Base-by-base conservation (phyloP, 169 alveolate genomes). In the Plasmodium reichenowi region DNA sequence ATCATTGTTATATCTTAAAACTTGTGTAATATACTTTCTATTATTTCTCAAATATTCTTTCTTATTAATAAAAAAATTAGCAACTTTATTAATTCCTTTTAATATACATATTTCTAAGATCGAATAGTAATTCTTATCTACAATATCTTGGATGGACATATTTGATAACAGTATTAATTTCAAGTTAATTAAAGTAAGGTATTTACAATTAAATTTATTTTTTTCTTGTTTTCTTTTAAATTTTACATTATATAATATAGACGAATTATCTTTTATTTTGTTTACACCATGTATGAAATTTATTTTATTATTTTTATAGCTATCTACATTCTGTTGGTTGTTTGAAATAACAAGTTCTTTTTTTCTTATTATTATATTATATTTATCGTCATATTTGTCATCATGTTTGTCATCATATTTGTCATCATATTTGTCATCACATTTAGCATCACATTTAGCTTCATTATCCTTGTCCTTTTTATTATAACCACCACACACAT, bases 11-110 rank as follows among this genome's bases (percentile, higher is more conserved):
- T 20, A 29, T 47, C 54, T 67, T 71, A 78, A 50, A 9, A 78
- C 47, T 17, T 58, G 22, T n/a, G 50, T 78, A 5, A 78, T 78
- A 22, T 78, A 78, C 67, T 59, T 64, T 71, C 50, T 78, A 26
- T 78, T 78, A 59, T 58, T 78, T 2, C 24, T 43, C 4, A 3
- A 13, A 58, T 78, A 78, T 13, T 52, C 52, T 10, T 20, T 15
- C 32, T 66, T 78, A 76, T 26, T 78, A 22, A 78, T 78, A 59
- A 78, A 78, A 78, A 78, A 78, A 45, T 78, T 78, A 3, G 89
- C 48, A 17, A 78, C 48, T 66, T 78, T 78, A 66, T 58, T 58
- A 17, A 78, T 17, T 9, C 89, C 89, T 59, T 78, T 78, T 0
- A 78, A 68, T 26, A 78, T 26, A 22, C 78, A 78, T 29, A 78